A percentile compares a stretch with the other conserved stretches of the same genome.
These are phyloP conservation scores for Pseudonectria foliicola DNA, from an alignment of 2,329 filamentous ascomycete species.

Conservation along the genomic window DNA sequence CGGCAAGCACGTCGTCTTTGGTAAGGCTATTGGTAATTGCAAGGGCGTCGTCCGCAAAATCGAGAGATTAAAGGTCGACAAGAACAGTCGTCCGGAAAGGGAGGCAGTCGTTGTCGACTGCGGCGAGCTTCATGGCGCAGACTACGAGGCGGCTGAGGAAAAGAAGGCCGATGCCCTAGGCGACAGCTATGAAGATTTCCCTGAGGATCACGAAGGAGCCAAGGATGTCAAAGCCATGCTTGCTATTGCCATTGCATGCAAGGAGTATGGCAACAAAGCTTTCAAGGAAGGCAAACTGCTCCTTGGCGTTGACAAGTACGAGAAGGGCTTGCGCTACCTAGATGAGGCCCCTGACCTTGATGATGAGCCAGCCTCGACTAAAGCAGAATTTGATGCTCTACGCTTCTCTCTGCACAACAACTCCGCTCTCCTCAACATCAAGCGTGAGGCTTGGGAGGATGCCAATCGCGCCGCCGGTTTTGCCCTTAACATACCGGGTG, in stretches of 20 bases:
- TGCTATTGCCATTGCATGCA: slow-evolving; percentile 76
- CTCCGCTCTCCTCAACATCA: slow-evolving; percentile 76
- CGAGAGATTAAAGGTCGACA: too few species aligned
- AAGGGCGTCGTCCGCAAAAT: slow-evolving; percentile 87
- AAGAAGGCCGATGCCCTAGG: slow-evolving; percentile 73
- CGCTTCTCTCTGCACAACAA: slow-evolving; percentile 87
- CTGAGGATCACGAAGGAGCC: slow-evolving; percentile 66
- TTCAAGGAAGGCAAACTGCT: slow-evolving; percentile 73
- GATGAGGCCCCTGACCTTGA: slow-evolving; percentile 76
- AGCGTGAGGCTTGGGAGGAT: slow-evolving; percentile 65
- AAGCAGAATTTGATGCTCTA: slow-evolving; percentile 60
- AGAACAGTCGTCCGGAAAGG: slow-evolving; percentile 15
- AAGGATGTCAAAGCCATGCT: slow-evolving; percentile 62
- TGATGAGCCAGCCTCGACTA: slow-evolving; percentile 61
- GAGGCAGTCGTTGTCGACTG: slow-evolving; percentile 75
- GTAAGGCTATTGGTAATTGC: slow-evolving; percentile 84
- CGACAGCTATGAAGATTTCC: slow-evolving; percentile 92
- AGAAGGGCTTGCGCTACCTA: slow-evolving; percentile 85
- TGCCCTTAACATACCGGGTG: slow-evolving; percentile 61
- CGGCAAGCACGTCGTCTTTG: slow-evolving; percentile 95
- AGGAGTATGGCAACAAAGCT: slow-evolving; percentile 85
- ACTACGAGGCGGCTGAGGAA: slow-evolving; percentile 57
- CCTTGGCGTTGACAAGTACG: slow-evolving; percentile 80
- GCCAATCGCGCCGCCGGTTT: slow-evolving; percentile 62
- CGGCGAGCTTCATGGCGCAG: slow-evolving; percentile 71